Evolutionary conservation across 164 flowering plant genomes (phyloP).

Genomic region (Vitis riparia): DNA sequence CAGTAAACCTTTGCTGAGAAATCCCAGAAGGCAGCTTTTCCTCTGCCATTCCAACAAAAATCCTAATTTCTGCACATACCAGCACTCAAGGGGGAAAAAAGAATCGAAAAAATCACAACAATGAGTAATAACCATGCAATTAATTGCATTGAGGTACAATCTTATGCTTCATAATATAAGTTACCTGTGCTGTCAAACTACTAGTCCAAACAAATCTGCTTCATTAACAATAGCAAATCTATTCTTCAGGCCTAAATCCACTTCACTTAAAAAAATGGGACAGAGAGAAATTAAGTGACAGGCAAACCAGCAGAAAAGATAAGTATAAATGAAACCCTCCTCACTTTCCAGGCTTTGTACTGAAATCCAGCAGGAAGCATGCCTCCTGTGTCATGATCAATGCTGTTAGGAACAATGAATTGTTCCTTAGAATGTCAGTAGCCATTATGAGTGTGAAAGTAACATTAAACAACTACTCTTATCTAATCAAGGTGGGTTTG

Average conservation of each 20-base stretch:
- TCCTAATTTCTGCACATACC: background rate
- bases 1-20: too few species aligned
- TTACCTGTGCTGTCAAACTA: background rate
- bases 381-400: background rate
- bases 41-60: constrained; percentile 4
- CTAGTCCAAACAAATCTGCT: constrained; percentile 10
- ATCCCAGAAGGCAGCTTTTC: background rate
- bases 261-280: background rate
- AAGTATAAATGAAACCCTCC: background rate
- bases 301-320: background rate
- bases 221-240: background rate
- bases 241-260: background rate
- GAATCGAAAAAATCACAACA: background rate
- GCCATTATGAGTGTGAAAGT: background rate
- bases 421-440: background rate
- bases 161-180: constrained; percentile 1
- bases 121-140: background rate
- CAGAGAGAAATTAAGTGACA: background rate
- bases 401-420: background rate
- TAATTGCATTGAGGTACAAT: constrained; percentile 3
- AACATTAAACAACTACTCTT: background rate
- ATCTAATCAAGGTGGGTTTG: background rate
- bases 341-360: constrained; percentile 3
- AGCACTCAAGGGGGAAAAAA: background rate
- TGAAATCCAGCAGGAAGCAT: background rate